Percentiles rank a stretch among this genome's conserved stretches.
Conservation (phyloP, 768 basidiomycete species). For the Boletales sp. region DNA sequence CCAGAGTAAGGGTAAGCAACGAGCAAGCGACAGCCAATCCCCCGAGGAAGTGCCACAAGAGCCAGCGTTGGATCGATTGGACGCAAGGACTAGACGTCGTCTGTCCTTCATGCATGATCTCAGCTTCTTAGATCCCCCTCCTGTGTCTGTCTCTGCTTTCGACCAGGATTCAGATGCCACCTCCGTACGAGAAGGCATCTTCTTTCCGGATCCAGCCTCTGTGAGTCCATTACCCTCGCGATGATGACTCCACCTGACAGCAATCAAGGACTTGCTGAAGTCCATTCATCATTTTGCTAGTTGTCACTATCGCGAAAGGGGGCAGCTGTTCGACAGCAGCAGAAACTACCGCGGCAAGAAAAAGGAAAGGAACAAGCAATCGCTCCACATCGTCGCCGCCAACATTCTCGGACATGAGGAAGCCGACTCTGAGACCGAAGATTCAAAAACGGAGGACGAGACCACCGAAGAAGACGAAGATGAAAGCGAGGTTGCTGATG, state of each 20-base stretch:
- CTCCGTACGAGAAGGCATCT: slow-evolving; percentile 10
- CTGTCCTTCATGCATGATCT: slow-evolving; percentile 47
- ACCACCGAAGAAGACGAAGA: slow-evolving; percentile 14
- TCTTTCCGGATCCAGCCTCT: slow-evolving; percentile 43
- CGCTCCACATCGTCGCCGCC: slow-evolving; percentile 21
- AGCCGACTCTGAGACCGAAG: slow-evolving; percentile 8
- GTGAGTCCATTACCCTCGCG: slow-evolving; percentile 33
- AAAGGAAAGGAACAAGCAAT: slow-evolving; percentile 28
- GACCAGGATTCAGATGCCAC: slow-evolving; percentile 5
- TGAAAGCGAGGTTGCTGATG: slow-evolving; percentile 6
- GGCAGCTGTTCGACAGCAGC: slow-evolving; percentile 52
- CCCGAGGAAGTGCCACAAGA: slow-evolving; percentile 10
- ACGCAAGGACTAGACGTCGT: slow-evolving; percentile 36
- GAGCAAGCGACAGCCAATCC: slow-evolving; percentile 11
- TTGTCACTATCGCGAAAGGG: slow-evolving; percentile 58
- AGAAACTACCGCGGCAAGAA: slow-evolving; percentile 43
- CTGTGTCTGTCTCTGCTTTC: slow-evolving; percentile 5
- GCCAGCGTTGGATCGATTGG: slow-evolving; percentile 9
- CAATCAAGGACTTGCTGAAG: slow-evolving; percentile 48
- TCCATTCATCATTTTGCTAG: slow-evolving; percentile 50
- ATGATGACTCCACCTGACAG: slow-evolving; percentile 7
- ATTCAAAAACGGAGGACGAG: slow-evolving; percentile 14
- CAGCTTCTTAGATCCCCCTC: slow-evolving; percentile 48
- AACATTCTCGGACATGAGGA: background rate
- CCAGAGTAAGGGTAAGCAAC: slow-evolving; percentile 25